phyloP scores from a whole-genome alignment of 2,329 filamentous ascomycete species.

The Sporothrix brasiliensis region DNA sequence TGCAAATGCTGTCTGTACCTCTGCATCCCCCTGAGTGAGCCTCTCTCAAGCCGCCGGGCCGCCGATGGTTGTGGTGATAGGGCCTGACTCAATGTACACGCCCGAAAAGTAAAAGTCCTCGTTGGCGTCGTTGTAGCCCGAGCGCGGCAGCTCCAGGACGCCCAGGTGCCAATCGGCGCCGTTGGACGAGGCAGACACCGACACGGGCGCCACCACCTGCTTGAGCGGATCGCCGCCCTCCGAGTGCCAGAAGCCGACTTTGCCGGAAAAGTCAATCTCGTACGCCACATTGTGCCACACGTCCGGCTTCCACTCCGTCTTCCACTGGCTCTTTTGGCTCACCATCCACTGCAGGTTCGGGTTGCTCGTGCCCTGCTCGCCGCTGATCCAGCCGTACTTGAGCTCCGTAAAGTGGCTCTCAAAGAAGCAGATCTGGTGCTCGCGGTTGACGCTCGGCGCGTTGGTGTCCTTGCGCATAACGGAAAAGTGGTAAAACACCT shows the following conservation, averaged over 20 bases:
- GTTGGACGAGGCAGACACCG: constrained; percentile 64
- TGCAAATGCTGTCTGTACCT: background rate
- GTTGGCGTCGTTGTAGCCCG: constrained; percentile 54
- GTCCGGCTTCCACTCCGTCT: constrained; percentile 60
- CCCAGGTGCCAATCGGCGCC: constrained; percentile 74
- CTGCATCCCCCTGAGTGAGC: background rate
- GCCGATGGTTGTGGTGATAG: constrained; percentile 40
- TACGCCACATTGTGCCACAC: constrained; percentile 78
- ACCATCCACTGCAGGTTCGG: constrained; percentile 67
- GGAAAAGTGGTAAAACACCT: constrained; percentile 73
- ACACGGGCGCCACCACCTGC: constrained; percentile 62
- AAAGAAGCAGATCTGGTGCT: constrained; percentile 67
- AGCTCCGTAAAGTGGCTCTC: constrained; percentile 76
- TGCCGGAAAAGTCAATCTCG: constrained; percentile 68
- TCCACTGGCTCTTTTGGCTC: constrained; percentile 63
- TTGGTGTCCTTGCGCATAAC: constrained; percentile 63
- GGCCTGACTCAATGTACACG: constrained; percentile 67
- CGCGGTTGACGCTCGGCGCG: constrained; percentile 61
- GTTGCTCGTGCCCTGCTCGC: constrained; percentile 50
- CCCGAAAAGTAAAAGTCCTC: constrained; percentile 75
- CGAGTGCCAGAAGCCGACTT: constrained; percentile 71
- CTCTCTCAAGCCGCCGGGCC: constrained; percentile 34
- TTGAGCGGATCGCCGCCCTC: constrained; percentile 61
- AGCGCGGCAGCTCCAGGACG: constrained; percentile 64
- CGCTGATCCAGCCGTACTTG: constrained; percentile 66